phyloP scores from a whole-genome alignment of 129 eudicot species.

The Centrapalus pauciflorus region DNA sequence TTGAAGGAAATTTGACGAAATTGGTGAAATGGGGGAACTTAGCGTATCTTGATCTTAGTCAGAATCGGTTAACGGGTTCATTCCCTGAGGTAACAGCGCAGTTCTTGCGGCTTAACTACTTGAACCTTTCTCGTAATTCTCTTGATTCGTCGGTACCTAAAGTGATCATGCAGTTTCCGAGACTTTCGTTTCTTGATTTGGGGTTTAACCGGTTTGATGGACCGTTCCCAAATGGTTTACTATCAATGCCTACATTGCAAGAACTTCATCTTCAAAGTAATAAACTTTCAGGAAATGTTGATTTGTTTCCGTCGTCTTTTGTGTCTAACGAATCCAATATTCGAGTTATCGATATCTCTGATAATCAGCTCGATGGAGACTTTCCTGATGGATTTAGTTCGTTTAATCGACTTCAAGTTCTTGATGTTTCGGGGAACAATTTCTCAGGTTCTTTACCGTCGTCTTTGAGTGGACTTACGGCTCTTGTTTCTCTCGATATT shows the following conservation, averaged over 20 bases:
- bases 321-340: constrained; percentile 44
- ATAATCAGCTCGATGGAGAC: constrained; percentile 59
- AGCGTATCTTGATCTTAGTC: constrained; percentile 88
- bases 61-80: constrained; percentile 60
- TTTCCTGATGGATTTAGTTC: constrained; percentile 70
- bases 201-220: constrained; percentile 77
- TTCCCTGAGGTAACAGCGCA: constrained; percentile 81
- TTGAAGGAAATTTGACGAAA: constrained; percentile 72
- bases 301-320: constrained; percentile 43
- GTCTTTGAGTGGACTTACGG: constrained; percentile 49
- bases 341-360: constrained; percentile 71
- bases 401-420: constrained; percentile 53
- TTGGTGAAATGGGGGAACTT: constrained; percentile 85
- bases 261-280: constrained; percentile 72
- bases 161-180: constrained; percentile 60
- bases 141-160: constrained; percentile 64
- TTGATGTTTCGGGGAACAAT: constrained; percentile 70
- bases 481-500: constrained; percentile 57
- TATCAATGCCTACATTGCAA: constrained; percentile 73
- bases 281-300: constrained; percentile 48
- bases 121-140: constrained; percentile 73
- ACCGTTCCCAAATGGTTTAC: constrained; percentile 46
- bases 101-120: constrained; percentile 71
- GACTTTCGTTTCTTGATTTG: constrained; percentile 69
- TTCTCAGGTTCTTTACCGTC: constrained; percentile 79